A percentile compares a stretch with the other conserved stretches of the same genome.
These are phyloP conservation scores for Suillus spraguei DNA, from an alignment of 768 basidiomycete species.

Conservation along the genomic window DNA sequence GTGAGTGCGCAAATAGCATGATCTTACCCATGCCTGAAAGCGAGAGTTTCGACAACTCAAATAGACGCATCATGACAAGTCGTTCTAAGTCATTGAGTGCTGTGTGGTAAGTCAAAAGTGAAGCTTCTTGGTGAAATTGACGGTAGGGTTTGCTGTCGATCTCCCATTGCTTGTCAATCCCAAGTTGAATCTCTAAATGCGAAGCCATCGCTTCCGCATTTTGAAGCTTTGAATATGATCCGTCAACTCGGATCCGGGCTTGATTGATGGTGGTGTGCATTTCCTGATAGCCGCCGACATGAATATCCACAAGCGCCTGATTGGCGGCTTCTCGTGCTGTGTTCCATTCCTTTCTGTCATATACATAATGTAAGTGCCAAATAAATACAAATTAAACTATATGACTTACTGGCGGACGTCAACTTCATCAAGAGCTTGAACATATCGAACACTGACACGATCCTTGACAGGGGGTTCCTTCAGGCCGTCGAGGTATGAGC, in stretches of 20 bases:
- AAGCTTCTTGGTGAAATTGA: background rate
- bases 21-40: background rate
- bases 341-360: background rate
- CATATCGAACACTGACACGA: no score
- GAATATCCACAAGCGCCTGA: background rate
- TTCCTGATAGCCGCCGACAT: background rate
- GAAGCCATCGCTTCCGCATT: background rate
- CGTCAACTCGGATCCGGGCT: background rate
- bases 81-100: background rate
- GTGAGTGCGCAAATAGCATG: no score
- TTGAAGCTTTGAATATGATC: background rate
- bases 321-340: background rate
- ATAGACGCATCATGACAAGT: background rate
- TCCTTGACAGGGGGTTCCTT: no score
- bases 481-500: no score
- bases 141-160: background rate
- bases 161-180: background rate
- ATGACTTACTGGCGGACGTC: no score
- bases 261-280: background rate
- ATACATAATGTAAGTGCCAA: no score
- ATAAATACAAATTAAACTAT: no score
- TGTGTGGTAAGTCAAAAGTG: background rate
- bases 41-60: background rate
- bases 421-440: no score
- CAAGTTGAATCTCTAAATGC: background rate